Conservation (phyloP, 768 basidiomycete species). For the Boletus vinaceobasis region DNA sequence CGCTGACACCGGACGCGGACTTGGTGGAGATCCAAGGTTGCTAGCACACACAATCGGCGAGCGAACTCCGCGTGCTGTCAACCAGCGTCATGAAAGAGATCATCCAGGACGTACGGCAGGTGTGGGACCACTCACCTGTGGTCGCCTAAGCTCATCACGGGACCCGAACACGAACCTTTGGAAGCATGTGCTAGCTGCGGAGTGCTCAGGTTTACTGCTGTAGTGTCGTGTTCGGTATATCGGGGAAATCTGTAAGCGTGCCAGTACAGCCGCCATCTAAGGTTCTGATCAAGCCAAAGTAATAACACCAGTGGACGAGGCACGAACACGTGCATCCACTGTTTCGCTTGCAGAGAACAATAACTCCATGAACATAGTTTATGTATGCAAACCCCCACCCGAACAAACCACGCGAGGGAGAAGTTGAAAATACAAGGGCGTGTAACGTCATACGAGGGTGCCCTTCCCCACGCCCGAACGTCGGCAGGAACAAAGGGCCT, state of each 20-base stretch:
- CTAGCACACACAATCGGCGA: background rate
- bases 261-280: background rate
- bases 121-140: slow-evolving; percentile 10
- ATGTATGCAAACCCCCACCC: background rate
- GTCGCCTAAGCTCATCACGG: background rate
- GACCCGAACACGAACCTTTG: background rate
- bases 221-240: background rate
- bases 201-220: background rate
- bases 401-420: background rate
- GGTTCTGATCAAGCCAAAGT: background rate
- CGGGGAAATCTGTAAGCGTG: background rate
- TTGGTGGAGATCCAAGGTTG: slow-evolving; percentile 1
- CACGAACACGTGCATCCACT: background rate
- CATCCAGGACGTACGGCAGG: too few relatives aligned
- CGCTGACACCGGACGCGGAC: slow-evolving; percentile 15
- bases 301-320: background rate
- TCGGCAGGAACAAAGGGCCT: background rate
- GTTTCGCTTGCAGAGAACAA: background rate
- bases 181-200: background rate
- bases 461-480: background rate
- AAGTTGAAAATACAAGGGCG: background rate
- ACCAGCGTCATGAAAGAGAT: background rate
- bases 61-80: slow-evolving; percentile 10
- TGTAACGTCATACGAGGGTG: background rate
- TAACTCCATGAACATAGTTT: background rate